Conservation (phyloP, 257 asterid species). For the Lantana camara region DNA sequence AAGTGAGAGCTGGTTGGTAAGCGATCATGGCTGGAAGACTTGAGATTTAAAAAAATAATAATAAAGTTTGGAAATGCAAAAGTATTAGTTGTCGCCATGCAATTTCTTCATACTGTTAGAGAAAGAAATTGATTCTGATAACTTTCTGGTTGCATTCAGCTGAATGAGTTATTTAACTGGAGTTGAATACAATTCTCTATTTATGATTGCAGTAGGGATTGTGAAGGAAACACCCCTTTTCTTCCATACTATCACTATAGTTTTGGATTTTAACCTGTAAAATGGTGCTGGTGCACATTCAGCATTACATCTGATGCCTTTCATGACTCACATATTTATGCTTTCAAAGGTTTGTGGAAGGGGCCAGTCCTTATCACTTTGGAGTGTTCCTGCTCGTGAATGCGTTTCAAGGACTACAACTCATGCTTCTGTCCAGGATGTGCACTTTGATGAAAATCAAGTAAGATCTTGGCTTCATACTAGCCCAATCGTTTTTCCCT, state of each 20-base stretch:
- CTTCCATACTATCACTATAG: not conserved
- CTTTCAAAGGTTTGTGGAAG: conserved; percentile 79
- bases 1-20: conserved; percentile 99
- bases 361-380: conserved; percentile 79
- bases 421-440: conserved; percentile 68
- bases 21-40: conserved; percentile 30
- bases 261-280: not conserved
- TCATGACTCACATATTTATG: conserved; percentile 16
- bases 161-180: not conserved
- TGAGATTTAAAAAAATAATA: not conserved
- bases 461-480: conserved; percentile 46
- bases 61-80: conserved; percentile 2
- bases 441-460: conserved; percentile 71
- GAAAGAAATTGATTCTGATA: conserved; percentile 8
- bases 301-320: not conserved
- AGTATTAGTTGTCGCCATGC: conserved; percentile 1
- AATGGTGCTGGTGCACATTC: not conserved
- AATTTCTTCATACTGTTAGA: conserved; percentile 10
- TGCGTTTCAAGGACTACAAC: conserved; percentile 61
- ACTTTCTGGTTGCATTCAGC: conserved; percentile 8
- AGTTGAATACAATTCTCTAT: not conserved
- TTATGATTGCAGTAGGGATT: conserved; percentile 9
- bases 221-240: not conserved
- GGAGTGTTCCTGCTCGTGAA: conserved; percentile 91
- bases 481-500: conserved; percentile 26